phyloP scores from a whole-genome alignment of 345 rosid species.

The Mallotus nudiflorus region DNA sequence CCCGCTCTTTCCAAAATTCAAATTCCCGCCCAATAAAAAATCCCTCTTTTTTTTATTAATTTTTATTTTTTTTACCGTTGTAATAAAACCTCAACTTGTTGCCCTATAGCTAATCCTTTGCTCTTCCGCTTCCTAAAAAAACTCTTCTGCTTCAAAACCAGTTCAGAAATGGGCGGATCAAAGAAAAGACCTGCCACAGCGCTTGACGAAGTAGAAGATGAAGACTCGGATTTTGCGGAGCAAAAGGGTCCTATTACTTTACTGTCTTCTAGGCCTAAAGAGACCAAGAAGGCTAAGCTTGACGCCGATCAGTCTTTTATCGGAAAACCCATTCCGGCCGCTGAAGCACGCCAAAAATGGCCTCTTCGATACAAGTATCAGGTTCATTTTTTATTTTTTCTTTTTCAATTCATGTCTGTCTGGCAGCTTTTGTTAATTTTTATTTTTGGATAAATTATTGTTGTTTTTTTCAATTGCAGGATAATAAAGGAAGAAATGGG shows the following conservation, averaged over 20 bases:
- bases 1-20: neutral
- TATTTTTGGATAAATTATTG: neutral
- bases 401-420: neutral
- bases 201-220: neutral
- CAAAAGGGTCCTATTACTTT: neutral
- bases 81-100: neutral
- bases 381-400: constrained; percentile 19
- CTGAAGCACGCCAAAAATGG: constrained; percentile 34
- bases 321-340: constrained; percentile 25
- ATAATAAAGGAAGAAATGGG: neutral
- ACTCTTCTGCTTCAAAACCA: neutral
- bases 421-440: neutral
- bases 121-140: neutral
- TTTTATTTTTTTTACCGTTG: neutral
- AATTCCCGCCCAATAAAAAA: no score
- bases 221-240: neutral
- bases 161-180: neutral
- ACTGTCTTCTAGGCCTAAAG: neutral
- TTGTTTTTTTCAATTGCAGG: neutral
- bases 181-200: neutral
- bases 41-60: no score
- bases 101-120: neutral
- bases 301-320: constrained; percentile 20
- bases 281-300: constrained; percentile 8
- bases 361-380: constrained; percentile 11